Conservation (phyloP, 352 stramenopile genomes). For the Phytophthora melonis region DNA sequence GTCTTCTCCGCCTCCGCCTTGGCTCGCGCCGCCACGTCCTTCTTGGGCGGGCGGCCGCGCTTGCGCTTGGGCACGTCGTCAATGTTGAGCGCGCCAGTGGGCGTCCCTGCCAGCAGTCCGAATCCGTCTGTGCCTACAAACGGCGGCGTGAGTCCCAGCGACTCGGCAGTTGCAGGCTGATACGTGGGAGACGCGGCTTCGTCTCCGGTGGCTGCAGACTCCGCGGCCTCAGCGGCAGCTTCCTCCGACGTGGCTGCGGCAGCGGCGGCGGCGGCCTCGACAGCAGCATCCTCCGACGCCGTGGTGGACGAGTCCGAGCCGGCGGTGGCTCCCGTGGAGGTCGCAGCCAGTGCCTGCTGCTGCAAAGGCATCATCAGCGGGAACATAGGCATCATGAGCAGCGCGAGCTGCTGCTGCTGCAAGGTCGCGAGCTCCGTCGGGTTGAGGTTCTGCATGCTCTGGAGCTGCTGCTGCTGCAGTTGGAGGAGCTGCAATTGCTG, state of each 20-base stretch:
- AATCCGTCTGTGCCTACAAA: constrained; percentile 40
- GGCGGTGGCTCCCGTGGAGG: neutral
- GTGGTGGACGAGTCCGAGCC: neutral
- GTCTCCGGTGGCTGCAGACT: constrained; percentile 1
- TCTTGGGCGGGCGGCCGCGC: constrained; percentile 72
- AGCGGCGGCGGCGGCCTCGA: constrained; percentile 4
- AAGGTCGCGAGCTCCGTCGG: constrained; percentile 63
- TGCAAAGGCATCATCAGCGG: constrained; percentile 75
- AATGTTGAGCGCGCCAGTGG: constrained; percentile 34
- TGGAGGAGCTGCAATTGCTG: constrained; percentile 60
- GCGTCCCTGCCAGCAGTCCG: constrained; percentile 39
- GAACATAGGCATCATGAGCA: constrained; percentile 86
- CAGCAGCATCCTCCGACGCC: constrained; percentile 7
- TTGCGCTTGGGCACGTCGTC: constrained; percentile 77
- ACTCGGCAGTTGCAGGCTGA: constrained; percentile 34
- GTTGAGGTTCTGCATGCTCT: constrained; percentile 69
- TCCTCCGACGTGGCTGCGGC: constrained; percentile 12
- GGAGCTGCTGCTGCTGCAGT: constrained; percentile 72
- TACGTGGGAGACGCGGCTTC: constrained; percentile 36
- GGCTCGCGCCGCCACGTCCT: constrained; percentile 60
- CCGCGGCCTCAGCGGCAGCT: constrained; percentile 1
- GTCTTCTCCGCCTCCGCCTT: constrained; percentile 62
- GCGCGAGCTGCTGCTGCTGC: constrained; percentile 75
- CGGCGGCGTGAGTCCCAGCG: constrained; percentile 35
- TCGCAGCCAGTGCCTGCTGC: constrained; percentile 36